Evolutionary conservation across 805 yeast genomes (phyloP), one percentile per base, ranked within the genome.

Genomic region (Pichia pseudocactophila): DNA sequence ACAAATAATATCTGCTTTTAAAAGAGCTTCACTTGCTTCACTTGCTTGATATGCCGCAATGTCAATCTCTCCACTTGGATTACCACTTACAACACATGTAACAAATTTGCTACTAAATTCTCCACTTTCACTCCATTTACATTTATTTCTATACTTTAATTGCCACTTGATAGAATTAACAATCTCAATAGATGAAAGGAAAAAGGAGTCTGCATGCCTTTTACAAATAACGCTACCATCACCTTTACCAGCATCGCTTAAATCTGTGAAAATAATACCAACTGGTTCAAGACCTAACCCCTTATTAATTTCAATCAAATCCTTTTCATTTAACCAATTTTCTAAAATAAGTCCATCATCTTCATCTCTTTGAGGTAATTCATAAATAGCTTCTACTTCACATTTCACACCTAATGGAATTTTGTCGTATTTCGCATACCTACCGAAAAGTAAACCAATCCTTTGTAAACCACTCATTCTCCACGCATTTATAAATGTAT

Each of bases 341-440:
- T 71, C 64, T 37, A 76, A 60, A 0, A 86, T 73, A 17, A 92
- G 54, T 0, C 97, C 97, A 62, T 92, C 99, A 39, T 76, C 73
- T 52, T 83, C 95, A 50, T 82, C 89, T 2, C 71, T 65, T 61
- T 92, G 99, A 7, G 94, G 82, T 0, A 97, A 94, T 58, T 92
- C 99, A 62, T 83, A 86, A 19, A 92, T 87, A 2, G 94, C 90
- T 54, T 90, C 92, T 2, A 92, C 96, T 34, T 82, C 85, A 1
- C 95, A 97, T 60, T 89, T 90, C 43, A 88, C 80, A 2, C 98
- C 98, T 22, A 92, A 66, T 1, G 98, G 99, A 1, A 84, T 92
- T 52, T 80, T 73, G 25, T 82, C 88, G 56, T 86, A 89, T 36
- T 65, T 65, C 50, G 78, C 82, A 58, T 89, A 92, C 7, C 73